These are phyloP conservation scores for Sporobolomyces pararoseus DNA, from an alignment of 768 basidiomycete species.

Conservation along the genomic window DNA sequence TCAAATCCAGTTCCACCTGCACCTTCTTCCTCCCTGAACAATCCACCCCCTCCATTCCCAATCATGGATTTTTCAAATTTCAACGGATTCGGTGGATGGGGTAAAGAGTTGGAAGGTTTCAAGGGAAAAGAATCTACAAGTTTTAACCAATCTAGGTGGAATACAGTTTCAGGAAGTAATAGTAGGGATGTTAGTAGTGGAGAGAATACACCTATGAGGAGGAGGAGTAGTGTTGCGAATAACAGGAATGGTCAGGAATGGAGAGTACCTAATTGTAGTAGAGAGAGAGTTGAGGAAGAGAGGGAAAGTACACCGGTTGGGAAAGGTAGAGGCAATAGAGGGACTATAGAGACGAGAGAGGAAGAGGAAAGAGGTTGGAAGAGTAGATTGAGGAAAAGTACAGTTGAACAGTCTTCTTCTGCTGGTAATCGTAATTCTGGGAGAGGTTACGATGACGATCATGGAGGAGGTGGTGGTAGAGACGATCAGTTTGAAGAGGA, in stretches of 20 bases:
- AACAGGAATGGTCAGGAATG: not conserved
- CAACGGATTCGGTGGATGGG: constrained; percentile 17
- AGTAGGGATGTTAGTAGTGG: not conserved
- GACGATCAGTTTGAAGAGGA: not conserved
- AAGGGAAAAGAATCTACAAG: not conserved
- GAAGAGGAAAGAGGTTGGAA: constrained; percentile 4
- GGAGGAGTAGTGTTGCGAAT: not conserved
- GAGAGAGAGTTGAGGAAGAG: not conserved
- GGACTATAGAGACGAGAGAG: not conserved
- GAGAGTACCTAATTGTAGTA: constrained; percentile 13
- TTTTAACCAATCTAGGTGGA: constrained; percentile 1
- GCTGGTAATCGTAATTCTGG: too few species aligned
- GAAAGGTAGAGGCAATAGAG: not conserved
- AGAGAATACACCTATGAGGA: constrained; percentile 6
- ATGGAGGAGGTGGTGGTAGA: not conserved
- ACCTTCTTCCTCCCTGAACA: constrained; percentile 13
- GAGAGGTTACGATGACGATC: not conserved
- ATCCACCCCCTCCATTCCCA: not conserved
- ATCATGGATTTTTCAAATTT: constrained; percentile 11
- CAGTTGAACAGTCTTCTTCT: constrained; percentile 11
- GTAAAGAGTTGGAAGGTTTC: constrained; percentile 12
- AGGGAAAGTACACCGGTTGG: not conserved
- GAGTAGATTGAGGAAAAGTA: constrained; percentile 6
- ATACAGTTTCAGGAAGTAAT: not conserved
- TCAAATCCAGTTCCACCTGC: not conserved